Conservation (phyloP, 1,284 basidiomycete genomes). For the Ganoderma sinense region DNA sequence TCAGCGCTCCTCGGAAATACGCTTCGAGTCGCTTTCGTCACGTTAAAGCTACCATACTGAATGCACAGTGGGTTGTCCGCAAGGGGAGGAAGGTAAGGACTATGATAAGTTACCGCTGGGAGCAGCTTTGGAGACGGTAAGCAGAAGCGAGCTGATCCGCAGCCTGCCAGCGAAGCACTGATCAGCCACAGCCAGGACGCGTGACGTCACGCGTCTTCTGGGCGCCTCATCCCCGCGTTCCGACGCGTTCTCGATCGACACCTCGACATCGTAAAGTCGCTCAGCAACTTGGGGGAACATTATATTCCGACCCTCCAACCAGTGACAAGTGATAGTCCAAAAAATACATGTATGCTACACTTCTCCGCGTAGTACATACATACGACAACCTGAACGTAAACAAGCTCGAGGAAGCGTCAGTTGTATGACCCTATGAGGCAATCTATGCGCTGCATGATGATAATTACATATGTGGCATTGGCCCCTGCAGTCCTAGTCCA, state of each 20-base stretch:
- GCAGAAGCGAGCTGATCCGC: too few relatives aligned
- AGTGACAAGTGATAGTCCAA: background rate
- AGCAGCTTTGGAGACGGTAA: too few relatives aligned
- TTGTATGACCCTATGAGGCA: background rate
- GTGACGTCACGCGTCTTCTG: constrained; percentile 6
- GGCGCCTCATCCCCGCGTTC: background rate
- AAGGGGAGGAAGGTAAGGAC: background rate
- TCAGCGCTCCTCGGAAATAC: too few relatives aligned
- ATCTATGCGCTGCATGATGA: background rate
- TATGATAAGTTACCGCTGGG: too few relatives aligned
- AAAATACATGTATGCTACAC: background rate
- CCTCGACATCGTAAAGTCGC: too few relatives aligned
- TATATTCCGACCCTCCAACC: background rate
- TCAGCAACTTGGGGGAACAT: too few relatives aligned
- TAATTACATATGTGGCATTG: background rate
- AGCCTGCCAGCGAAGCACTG: background rate
- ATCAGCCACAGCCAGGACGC: background rate
- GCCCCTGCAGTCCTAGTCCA: background rate
- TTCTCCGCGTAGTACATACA: background rate
- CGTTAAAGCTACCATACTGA: background rate
- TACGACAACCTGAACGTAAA: background rate
- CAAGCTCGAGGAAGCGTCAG: background rate
- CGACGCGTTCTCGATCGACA: too few relatives aligned
- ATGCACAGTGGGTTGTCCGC: background rate
- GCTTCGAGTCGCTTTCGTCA: too few relatives aligned